Percentiles rank a stretch among this genome's conserved stretches.
Evolutionary conservation across 2,329 filamentous ascomycete species (phyloP).

Genomic region (Diplodia corticola): DNA sequence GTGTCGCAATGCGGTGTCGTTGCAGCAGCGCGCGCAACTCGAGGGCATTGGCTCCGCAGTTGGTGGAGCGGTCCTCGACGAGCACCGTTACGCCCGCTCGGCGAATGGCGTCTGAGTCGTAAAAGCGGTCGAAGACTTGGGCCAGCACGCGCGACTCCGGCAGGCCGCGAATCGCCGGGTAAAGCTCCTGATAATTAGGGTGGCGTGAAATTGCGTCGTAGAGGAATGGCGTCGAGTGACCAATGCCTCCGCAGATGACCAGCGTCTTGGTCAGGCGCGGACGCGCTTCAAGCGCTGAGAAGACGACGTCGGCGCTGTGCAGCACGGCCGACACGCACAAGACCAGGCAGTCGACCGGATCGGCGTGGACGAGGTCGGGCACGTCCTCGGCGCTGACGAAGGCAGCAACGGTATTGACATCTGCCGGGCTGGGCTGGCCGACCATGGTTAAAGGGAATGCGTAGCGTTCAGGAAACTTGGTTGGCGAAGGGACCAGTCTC

Average conservation of each 20-base stretch:
- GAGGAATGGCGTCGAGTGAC: conserved; percentile 47
- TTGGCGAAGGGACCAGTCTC: neutral
- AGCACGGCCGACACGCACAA: conserved; percentile 46
- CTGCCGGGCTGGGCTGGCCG: neutral
- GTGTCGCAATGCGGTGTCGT: conserved; percentile 27
- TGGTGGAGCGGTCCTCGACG: conserved; percentile 48
- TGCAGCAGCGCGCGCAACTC: conserved; percentile 41
- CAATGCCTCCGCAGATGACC: conserved; percentile 48
- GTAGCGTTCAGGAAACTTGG: neutral
- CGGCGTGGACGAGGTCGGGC: conserved; percentile 23
- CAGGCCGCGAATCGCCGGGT: conserved; percentile 34
- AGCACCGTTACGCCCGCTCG: conserved; percentile 36
- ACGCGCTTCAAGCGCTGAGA: conserved; percentile 33
- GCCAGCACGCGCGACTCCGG: conserved; percentile 46
- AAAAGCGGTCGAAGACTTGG: conserved; percentile 37
- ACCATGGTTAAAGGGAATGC: neutral
- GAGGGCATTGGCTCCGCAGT: conserved; percentile 48
- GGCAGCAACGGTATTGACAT: conserved; percentile 35
- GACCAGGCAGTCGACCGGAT: conserved; percentile 40
- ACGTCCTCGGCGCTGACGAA: conserved; percentile 36
- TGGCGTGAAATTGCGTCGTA: conserved; percentile 44
- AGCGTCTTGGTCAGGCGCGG: conserved; percentile 39
- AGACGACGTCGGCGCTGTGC: conserved; percentile 38
- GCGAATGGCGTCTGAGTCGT: conserved; percentile 30
- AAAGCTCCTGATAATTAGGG: conserved; percentile 32